Base-by-base conservation (phyloP, 2,329 filamentous ascomycete species). In the Sporothrix brasiliensis region DNA sequence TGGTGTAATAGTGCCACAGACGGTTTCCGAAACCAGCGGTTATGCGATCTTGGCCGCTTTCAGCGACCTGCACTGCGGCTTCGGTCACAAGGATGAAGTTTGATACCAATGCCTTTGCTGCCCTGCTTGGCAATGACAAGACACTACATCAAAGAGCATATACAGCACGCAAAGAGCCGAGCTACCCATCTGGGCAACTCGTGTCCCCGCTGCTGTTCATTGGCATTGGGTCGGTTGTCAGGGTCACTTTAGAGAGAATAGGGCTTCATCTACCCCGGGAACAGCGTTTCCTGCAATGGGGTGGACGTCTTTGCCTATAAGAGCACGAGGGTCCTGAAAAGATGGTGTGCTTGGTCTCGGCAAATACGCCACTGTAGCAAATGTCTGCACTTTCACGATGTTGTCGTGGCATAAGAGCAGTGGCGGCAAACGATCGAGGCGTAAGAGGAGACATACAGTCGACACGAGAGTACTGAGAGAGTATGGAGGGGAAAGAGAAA, bases 311-410 rank as follows among this genome's bases (percentile, higher is more conserved):
- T 44, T 30, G n/a, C 3, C 6, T n/a, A 1, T 16, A 34, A 2
- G 7, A 19, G 34, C 10, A 41, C 53, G 27, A 19, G 53, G 19
- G 27, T 14, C 21, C 21, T 60, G 56, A n/a, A 65, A 66, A 52
- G 41, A 52, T 66, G 61, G 61, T 66, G 65, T 67, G 65, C 65
- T 67, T 54, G 65, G 21, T 47, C 21, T 47, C 9, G 61, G 65
- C 63, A 21, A 67, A 67, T 49, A 67, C 50, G 65, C 63, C 65
- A 67, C 34, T 11, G 16, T 4, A 61, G n/a, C n/a, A 27, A 19
- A 44, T 7, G 16, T 10, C 16, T 44, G 13, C 41, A 13, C 16
- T 49, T 27, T 63, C n/a, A 60, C 34, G 39, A 61, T 61, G 39
- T 61, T 16, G 34, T 24, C 34, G 44, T 7, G 16, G 21, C 30